A percentile compares a stretch with the other conserved stretches of the same genome.
Evolutionary conservation across 176 grass and related monocot species (phyloP).

Genomic region (Oryza brachyantha): DNA sequence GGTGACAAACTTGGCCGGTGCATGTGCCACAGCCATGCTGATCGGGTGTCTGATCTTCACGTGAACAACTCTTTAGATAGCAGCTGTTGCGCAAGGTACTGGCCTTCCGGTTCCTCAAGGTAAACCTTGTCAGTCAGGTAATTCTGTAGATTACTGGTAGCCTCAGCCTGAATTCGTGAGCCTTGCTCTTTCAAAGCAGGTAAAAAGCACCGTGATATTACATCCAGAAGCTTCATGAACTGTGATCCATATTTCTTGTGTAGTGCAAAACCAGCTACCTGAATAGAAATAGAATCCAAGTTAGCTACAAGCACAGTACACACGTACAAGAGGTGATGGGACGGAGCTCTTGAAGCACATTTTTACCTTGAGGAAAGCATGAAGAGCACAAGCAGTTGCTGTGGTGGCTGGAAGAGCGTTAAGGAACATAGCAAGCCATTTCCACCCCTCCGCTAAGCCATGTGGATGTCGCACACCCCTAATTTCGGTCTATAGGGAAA

Average conservation of each 20-base stretch:
- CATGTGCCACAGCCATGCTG: not conserved
- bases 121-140: slow-evolving; percentile 61
- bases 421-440: slow-evolving; percentile 78
- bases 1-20: not conserved
- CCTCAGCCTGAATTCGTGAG: slow-evolving; percentile 42
- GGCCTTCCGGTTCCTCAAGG: slow-evolving; percentile 72
- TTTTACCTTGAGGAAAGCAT: slow-evolving; percentile 77
- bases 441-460: slow-evolving; percentile 85
- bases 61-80: slow-evolving; percentile 47
- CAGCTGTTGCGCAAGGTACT: slow-evolving; percentile 49
- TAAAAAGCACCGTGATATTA: slow-evolving; percentile 57
- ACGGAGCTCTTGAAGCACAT: not conserved
- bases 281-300: not conserved
- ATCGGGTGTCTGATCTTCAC: slow-evolving; percentile 24
- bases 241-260: slow-evolving; percentile 68
- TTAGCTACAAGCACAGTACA: slow-evolving; percentile 6
- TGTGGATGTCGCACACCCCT: slow-evolving; percentile 63
- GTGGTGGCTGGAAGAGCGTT: slow-evolving; percentile 72
- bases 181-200: slow-evolving; percentile 67
- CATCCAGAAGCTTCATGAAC: slow-evolving; percentile 70
- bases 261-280: slow-evolving; percentile 83
- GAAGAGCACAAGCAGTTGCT: slow-evolving; percentile 70
- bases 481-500: slow-evolving; percentile 68
- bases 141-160: slow-evolving; percentile 52
- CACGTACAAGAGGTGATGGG: not conserved